phyloP scores from a whole-genome alignment of 75 land plant genomes.

The Ceratopteris richardii region DNA sequence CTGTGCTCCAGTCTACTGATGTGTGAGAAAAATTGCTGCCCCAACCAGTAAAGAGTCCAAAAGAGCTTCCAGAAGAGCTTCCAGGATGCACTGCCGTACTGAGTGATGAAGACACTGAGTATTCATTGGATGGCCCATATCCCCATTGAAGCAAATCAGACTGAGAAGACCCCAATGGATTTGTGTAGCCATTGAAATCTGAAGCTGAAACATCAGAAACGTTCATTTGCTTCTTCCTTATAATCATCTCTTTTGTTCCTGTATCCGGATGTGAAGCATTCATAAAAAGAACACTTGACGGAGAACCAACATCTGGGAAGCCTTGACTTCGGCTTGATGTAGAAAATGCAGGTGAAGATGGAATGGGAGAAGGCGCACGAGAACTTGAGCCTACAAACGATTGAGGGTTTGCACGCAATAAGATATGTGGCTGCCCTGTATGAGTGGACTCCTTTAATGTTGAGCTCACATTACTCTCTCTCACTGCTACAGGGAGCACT shows the following conservation, averaged over 20 bases:
- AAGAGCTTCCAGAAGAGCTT: conserved; percentile 29
- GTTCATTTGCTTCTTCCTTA: conserved; percentile 6
- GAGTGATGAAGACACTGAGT: conserved; percentile 16
- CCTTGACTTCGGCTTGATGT: conserved; percentile 36
- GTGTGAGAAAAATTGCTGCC: conserved; percentile 19
- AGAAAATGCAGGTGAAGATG: conserved; percentile 17
- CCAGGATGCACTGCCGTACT: conserved; percentile 2
- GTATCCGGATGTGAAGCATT: conserved; percentile 10
- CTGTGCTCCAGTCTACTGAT: conserved; percentile 46
- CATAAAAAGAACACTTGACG: conserved; percentile 6
- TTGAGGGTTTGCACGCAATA: neutral
- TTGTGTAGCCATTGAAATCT: conserved; percentile 18
- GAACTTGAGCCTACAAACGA: conserved; percentile 13
- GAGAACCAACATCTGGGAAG: conserved; percentile 2
- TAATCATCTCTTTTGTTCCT: conserved; percentile 2
- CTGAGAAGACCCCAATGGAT: conserved; percentile 5
- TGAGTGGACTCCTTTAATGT: neutral
- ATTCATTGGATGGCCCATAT: conserved; percentile 12
- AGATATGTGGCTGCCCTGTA: neutral
- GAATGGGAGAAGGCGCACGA: conserved; percentile 5
- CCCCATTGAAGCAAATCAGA: conserved; percentile 20
- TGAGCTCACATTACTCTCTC: neutral
- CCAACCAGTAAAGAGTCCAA: conserved; percentile 53
- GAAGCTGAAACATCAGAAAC: neutral
- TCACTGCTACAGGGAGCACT: neutral